These are phyloP conservation scores for Hymenoscyphus fraxineus DNA, from an alignment of 2,329 filamentous ascomycete genomes.

Conservation along the genomic window DNA sequence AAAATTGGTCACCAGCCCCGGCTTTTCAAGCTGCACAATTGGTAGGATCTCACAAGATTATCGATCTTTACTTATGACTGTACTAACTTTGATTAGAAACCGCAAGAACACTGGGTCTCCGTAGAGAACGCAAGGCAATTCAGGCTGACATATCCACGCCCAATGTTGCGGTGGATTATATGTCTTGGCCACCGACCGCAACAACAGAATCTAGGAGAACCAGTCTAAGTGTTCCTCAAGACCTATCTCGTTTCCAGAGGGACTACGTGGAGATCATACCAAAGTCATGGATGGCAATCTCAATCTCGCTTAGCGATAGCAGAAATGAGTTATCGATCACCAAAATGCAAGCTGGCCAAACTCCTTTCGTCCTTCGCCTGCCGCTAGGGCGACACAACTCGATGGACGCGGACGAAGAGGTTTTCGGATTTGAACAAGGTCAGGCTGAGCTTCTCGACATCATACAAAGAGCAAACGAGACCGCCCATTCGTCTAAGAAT, in stretches of 20 bases:
- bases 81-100: conserved; percentile 46
- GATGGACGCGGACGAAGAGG: conserved; percentile 73
- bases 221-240: conserved; percentile 46
- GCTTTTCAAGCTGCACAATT: conserved; percentile 58
- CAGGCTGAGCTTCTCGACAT: conserved; percentile 78
- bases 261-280: conserved; percentile 87
- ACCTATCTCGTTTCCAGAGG: conserved; percentile 65
- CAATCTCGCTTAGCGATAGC: conserved; percentile 77
- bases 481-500: conserved; percentile 70
- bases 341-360: conserved; percentile 70
- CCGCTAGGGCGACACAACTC: conserved; percentile 80
- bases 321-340: conserved; percentile 83
- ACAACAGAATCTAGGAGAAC: conserved; percentile 39
- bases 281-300: conserved; percentile 77
- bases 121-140: conserved; percentile 57
- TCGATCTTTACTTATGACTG: not conserved
- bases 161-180: conserved; percentile 27
- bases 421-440: conserved; percentile 80
- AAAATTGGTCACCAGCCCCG: conserved; percentile 46
- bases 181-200: conserved; percentile 44
- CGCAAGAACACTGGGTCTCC: conserved; percentile 65
- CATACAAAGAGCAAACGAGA: conserved; percentile 75
- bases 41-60: conserved; percentile 22
- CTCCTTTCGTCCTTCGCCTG: conserved; percentile 81
- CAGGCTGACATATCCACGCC: conserved; percentile 27